Base-by-base conservation (phyloP, 2,329 filamentous ascomycete genomes). In the Trichoderma sp. region DNA sequence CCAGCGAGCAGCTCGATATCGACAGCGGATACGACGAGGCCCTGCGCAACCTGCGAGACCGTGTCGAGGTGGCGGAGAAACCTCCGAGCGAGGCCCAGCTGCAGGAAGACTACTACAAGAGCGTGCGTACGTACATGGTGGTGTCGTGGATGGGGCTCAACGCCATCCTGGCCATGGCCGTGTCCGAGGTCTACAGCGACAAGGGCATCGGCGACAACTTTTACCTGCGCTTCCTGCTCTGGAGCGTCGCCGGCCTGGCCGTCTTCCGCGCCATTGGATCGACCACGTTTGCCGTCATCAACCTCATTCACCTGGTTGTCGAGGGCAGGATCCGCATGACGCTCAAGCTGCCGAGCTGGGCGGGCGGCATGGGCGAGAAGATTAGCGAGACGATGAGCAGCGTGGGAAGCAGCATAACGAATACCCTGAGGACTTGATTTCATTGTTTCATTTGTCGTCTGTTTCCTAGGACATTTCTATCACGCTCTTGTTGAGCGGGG, bases 41-140 rank as follows among this genome's bases (percentile, higher is more conserved):
- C 0, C 87, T 99, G 28, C 91, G 95, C 68, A 99, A 99, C 76
- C 89, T 99, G 5, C 91, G 95, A 59, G 95, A 99, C 74, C 86
- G 95, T 51, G 83, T 99, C 71, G 93, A 96, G 75, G 94, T 98
- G 0, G 82, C 90, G 12, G 75, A 78, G 14, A 76, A 84, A 0
- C 77, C 81, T 0, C 71, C 87, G 17, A 88, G 85, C 50, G 94
- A 97, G 71, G 82, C 86, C 0, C 95, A 98, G 79, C 80, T 93
- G 78, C 95, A 99, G 77, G 95, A 99, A 77, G 95, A 99, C 79
- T 99, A 99, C 84, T 99, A 99, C 84, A 92, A 93, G 76, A 92
- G 90, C 47, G 95, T 99, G 60, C 88, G 95, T 63, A 99, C 95
- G 0, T 99, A 99, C 87, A 96, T 99, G 89, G 95, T 99, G 14